Conservation (phyloP, 495 filamentous ascomycete genomes). For the Aspergillus conjunctus region DNA sequence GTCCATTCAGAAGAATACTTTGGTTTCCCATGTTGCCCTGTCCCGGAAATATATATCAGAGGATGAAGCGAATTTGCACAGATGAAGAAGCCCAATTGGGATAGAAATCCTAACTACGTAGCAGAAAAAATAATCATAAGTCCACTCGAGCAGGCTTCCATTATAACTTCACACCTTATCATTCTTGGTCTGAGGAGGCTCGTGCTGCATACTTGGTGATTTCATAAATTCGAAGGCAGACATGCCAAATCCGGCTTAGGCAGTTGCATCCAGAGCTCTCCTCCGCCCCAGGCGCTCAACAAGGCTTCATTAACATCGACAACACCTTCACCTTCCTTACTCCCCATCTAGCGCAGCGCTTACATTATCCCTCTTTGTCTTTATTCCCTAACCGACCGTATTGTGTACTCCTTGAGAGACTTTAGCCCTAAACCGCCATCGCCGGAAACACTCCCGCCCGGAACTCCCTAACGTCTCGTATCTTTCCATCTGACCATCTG, state of each 20-base stretch:
- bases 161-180: neutral
- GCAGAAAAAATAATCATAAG: too few species aligned
- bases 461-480: conserved; percentile 4
- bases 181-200: neutral
- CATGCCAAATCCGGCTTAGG: conserved; percentile 41
- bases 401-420: neutral
- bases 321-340: neutral
- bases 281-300: conserved; percentile 38
- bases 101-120: too few species aligned
- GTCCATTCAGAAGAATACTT: too few species aligned
- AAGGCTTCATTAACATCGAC: conserved; percentile 10
- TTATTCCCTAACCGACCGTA: neutral
- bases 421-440: conserved; percentile 9
- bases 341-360: neutral
- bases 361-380: neutral
- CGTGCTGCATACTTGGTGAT: neutral
- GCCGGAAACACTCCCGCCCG: neutral
- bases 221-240: neutral
- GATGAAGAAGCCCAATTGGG: too few species aligned
- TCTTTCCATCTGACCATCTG: conserved; percentile 3
- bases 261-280: conserved; percentile 29
- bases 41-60: too few species aligned
- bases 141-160: too few species aligned
- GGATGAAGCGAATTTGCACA: too few species aligned
- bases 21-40: too few species aligned